These are phyloP conservation scores for Phytophthora rubi DNA, from an alignment of 352 stramenopile species.

Conservation along the genomic window DNA sequence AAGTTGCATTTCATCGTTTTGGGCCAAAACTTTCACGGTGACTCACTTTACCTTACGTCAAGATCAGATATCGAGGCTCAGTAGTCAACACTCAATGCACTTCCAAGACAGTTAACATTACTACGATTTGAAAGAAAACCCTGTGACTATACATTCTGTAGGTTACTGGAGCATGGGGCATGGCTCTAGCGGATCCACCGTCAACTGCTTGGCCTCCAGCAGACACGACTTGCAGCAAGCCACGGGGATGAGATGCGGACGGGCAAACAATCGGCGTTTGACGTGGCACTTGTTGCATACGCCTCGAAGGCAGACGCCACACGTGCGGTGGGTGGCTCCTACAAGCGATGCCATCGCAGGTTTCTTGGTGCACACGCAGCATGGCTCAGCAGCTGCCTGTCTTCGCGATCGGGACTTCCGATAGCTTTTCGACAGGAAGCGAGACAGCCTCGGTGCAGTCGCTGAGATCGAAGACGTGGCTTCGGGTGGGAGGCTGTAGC, in stretches of 20 bases:
- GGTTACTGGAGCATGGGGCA: slow-evolving; percentile 41
- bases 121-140: background rate
- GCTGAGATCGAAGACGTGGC: slow-evolving; percentile 5
- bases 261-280: slow-evolving; percentile 48
- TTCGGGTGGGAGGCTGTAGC: slow-evolving; percentile 25
- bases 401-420: slow-evolving; percentile 25
- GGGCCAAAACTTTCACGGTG: no score
- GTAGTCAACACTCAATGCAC: no score
- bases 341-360: slow-evolving; percentile 34
- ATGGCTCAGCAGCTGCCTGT: slow-evolving; percentile 26
- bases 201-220: slow-evolving; percentile 42
- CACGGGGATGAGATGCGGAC: slow-evolving; percentile 42
- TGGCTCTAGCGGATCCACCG: slow-evolving; percentile 48
- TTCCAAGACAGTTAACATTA: background rate
- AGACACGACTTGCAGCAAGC: slow-evolving; percentile 63
- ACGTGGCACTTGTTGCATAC: slow-evolving; percentile 63
- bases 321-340: slow-evolving; percentile 34
- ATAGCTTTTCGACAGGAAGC: slow-evolving; percentile 22
- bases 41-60: no score
- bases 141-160: background rate
- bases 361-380: slow-evolving; percentile 38
- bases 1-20: no score
- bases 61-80: no score
- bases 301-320: slow-evolving; percentile 43
- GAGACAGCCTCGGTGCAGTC: slow-evolving; percentile 17